Evolutionary conservation across 2,329 filamentous ascomycete genomes (phyloP), one percentile per base, ranked within the genome.

Genomic region (Bisporella sp.): DNA sequence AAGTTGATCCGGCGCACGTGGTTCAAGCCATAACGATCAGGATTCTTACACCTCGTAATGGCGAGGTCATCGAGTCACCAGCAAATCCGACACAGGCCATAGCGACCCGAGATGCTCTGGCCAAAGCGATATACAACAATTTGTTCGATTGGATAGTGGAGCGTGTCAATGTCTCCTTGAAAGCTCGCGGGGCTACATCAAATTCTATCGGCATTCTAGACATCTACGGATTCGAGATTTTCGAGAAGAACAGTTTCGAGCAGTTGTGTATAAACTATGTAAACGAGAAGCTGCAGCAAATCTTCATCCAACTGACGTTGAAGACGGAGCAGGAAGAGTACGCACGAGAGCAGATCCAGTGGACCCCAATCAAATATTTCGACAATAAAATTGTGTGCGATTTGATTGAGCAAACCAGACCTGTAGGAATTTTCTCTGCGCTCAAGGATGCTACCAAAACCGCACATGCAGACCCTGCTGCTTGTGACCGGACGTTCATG

Each of bases 201-300:
- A 93, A 96, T 67, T 88, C 88, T 3, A 93, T 99, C 59, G 93
- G 93, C 65, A 97, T 99, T 65, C 77, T 99, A 59, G 93, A 99
- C 76, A 99, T 99, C 59, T 99, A 99, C 67, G 93, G 93, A 2
- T 99, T 99, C 64, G 93, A 99, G 67, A 99, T 99, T 59, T 99
- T 99, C 60, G 93, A 99, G 67, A 93, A 92, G 73, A 99, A 99
- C 73, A 96, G 89, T 58, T 99, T 99, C 63, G 93, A 99, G 68
- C 93, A 99, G 70, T 81, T 99, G 6, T 99, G 93, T 71, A 99
- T 99, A 77, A 99, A 99, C 74, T 99, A 97, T 65, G 95, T 97
- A 65, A 99, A 99, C 69, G 93, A 99, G 72, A 99, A 99, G 71
- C 75, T 99, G 51, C 93, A 99, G 70, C 93, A 99, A 66, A 97